Evolutionary conservation across 305 asterid genomes (phyloP).

Genomic region (Rubia balearica): DNA sequence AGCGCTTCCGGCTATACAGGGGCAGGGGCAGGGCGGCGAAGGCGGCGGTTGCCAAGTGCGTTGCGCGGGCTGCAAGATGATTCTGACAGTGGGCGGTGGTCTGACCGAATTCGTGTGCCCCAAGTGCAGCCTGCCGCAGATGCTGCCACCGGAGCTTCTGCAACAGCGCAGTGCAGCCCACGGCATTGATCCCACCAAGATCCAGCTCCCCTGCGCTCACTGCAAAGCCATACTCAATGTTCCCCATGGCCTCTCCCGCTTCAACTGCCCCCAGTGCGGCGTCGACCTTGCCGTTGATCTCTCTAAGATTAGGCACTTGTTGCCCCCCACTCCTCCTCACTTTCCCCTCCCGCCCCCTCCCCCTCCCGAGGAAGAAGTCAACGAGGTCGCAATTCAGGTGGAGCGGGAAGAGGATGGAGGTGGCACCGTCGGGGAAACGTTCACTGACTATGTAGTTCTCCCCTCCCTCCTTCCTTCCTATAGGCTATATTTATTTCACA

Average conservation of each 20-base stretch:
- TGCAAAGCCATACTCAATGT: slow-evolving; percentile 93
- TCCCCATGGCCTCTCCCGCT: slow-evolving; percentile 78
- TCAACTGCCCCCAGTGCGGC: slow-evolving; percentile 89
- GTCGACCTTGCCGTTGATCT: slow-evolving; percentile 67
- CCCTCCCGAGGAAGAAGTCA: slow-evolving; percentile 64
- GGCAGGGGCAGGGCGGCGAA: slow-evolving; percentile 16
- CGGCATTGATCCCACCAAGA: slow-evolving; percentile 95
- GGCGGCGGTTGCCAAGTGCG: slow-evolving; percentile 79
- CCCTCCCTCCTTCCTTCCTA: slow-evolving; percentile 17
- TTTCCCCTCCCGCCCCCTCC: slow-evolving; percentile 39
- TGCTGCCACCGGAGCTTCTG: slow-evolving; percentile 92
- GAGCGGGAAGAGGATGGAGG: slow-evolving; percentile 99
- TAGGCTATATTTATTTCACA: neutral
- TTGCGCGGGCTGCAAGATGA: slow-evolving; percentile 91
- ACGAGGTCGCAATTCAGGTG: slow-evolving; percentile 90
- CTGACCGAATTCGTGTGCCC: slow-evolving; percentile 90
- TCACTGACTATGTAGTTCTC: slow-evolving; percentile 69
- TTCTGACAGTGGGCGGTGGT: slow-evolving; percentile 64
- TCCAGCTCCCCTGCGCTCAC: slow-evolving; percentile 88
- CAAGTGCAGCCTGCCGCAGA: slow-evolving; percentile 84
- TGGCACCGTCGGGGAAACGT: slow-evolving; percentile 92
- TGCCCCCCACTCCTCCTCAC: slow-evolving; percentile 31
- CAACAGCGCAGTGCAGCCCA: slow-evolving; percentile 51
- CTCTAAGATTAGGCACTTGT: slow-evolving; percentile 47
- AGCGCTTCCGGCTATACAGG: slow-evolving; percentile 27